Percentiles rank a stretch among this genome's conserved stretches.
phyloP scores from a whole-genome alignment of 2,329 filamentous ascomycete species.

The Pezicula rhizophila region DNA sequence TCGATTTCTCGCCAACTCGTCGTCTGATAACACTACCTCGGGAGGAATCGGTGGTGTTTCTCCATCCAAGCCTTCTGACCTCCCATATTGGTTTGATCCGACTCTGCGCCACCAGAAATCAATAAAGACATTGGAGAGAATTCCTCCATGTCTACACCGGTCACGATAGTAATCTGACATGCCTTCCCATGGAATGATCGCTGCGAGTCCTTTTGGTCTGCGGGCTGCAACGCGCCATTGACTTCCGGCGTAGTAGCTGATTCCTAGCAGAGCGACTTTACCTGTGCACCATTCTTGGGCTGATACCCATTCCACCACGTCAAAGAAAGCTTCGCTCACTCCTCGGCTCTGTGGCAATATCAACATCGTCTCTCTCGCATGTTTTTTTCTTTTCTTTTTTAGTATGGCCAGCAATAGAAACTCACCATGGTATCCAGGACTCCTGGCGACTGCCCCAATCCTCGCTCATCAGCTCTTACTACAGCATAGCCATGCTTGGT shows the following conservation, averaged over 20 bases:
- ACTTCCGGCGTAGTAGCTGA: constrained; percentile 26
- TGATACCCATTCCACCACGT: constrained; percentile 42
- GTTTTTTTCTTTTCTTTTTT: no score
- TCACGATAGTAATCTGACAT: constrained; percentile 53
- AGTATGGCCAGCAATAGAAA: constrained; percentile 44
- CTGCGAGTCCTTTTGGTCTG: constrained; percentile 39
- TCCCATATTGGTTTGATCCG: constrained; percentile 61
- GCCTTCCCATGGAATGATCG: constrained; percentile 50
- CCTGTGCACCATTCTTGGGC: constrained; percentile 41
- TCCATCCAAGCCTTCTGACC: constrained; percentile 37
- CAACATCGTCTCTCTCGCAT: no score
- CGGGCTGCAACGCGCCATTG: constrained; percentile 46
- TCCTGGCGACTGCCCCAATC: constrained; percentile 42
- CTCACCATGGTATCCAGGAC: constrained; percentile 39
- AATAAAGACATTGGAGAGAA: constrained; percentile 53
- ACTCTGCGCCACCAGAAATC: constrained; percentile 58
- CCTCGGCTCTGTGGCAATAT: no score
- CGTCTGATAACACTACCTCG: no score
- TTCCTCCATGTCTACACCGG: constrained; percentile 55
- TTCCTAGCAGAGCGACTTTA: constrained; percentile 41
- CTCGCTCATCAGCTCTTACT: constrained; percentile 40
- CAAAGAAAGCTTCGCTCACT: constrained; percentile 40
- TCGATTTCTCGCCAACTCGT: no score
- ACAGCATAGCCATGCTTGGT: constrained; percentile 31
- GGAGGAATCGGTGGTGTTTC: no score